Conservation (phyloP, 257 asterid genomes). For the Anisodus acutangulus region DNA sequence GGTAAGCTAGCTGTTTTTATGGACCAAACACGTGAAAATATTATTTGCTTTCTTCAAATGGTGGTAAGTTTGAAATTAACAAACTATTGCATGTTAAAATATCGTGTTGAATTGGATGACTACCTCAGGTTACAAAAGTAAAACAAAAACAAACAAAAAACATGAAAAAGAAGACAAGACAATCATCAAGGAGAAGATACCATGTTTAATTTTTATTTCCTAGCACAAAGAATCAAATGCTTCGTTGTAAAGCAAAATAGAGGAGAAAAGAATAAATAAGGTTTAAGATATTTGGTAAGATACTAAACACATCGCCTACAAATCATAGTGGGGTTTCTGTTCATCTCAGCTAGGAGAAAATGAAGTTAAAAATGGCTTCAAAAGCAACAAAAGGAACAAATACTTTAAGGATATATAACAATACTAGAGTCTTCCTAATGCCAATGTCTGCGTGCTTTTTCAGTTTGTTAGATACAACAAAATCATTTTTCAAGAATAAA, state of each 20-base stretch:
- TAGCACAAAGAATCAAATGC: slow-evolving; percentile 26
- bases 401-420: neutral
- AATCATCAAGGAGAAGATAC: neutral
- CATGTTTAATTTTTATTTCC: neutral
- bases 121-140: too few relatives aligned
- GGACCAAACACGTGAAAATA: too few relatives aligned
- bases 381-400: slow-evolving; percentile 23
- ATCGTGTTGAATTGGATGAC: too few relatives aligned
- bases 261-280: slow-evolving; percentile 26
- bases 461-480: neutral
- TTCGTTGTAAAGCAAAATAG: slow-evolving; percentile 39
- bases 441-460: neutral
- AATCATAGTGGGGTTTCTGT: slow-evolving; percentile 33
- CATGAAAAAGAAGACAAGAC: neutral
- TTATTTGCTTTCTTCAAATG: too few relatives aligned
- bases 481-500: too few relatives aligned
- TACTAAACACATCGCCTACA: slow-evolving; percentile 29
- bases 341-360: slow-evolving; percentile 10
- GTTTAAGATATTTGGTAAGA: slow-evolving; percentile 41
- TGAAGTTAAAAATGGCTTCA: neutral
- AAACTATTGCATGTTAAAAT: too few relatives aligned
- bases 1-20: too few relatives aligned
- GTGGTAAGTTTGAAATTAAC: too few relatives aligned
- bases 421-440: neutral
- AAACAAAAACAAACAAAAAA: neutral